These are phyloP conservation scores for Cucurbita argyrosperma DNA, from an alignment of 306 rosid species.

Conservation along the genomic window DNA sequence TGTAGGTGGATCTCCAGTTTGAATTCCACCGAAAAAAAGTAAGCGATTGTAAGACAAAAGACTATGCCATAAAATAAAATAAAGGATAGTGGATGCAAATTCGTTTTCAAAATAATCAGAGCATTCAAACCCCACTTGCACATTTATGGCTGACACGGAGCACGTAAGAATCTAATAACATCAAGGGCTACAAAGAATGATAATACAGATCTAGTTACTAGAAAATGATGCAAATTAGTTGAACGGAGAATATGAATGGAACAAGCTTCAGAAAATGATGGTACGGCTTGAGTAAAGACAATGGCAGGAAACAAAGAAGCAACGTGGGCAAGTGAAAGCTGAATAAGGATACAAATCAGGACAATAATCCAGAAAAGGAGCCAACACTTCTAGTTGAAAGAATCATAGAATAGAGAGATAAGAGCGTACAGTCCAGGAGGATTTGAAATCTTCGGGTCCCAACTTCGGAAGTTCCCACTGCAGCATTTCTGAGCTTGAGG, in stretches of 20 bases:
- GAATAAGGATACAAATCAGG: neutral
- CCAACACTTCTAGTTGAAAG: neutral
- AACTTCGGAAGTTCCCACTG: conserved; percentile 66
- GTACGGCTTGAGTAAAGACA: conserved; percentile 18
- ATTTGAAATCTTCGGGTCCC: conserved; percentile 97
- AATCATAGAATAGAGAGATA: conserved; percentile 6
- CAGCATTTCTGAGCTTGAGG: conserved; percentile 75
- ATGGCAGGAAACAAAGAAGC: conserved; percentile 81
- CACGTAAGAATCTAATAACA: conserved; percentile 4
- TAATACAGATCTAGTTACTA: neutral
- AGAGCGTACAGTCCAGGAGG: conserved; percentile 85
- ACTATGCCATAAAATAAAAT: conserved; percentile 3
- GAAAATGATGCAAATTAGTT: too few relatives aligned
- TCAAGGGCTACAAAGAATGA: neutral
- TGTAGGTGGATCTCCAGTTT: conserved; percentile 6
- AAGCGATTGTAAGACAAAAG: neutral
- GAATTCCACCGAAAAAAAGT: conserved; percentile 1
- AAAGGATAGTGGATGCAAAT: conserved; percentile 6
- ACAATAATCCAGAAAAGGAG: neutral
- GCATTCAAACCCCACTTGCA: conserved; percentile 4
- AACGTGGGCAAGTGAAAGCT: conserved; percentile 68
- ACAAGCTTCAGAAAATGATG: conserved; percentile 53
- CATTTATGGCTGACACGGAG: conserved; percentile 5
- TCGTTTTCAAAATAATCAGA: conserved; percentile 1
- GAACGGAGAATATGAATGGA: conserved; percentile 56